Evolutionary conservation across 306 rosid species (phyloP), one percentile per base, ranked within the genome.

Genomic region (Lathyrus tuberosus): DNA sequence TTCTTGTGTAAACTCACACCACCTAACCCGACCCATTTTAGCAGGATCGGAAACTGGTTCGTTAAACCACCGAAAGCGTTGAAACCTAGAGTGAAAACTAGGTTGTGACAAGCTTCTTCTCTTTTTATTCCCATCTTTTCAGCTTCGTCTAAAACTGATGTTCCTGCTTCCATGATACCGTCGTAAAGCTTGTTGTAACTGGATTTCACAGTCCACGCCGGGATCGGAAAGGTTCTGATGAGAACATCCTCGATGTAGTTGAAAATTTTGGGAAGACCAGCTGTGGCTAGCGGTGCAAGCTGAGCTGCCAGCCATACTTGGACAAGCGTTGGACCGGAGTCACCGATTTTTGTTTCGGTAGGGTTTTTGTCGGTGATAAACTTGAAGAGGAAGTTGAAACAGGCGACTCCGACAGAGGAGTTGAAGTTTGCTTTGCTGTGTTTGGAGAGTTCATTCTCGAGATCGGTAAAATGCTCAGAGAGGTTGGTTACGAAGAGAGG

Each of bases 81-180:
- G 76, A 89, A 91, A 28, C 88, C 79, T 10, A 82, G 78, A 66
- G 81, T 61, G 78, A 91, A 91, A 2, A 89, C 66, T 0, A 91
- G 40, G 17, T 91, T 91, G 30, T 91, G 94, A 26, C 85, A 80
- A 4, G 97, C 96, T 62, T 85, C 92, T 3, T 87, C 88, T 16
- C 86, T 51, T 12, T 83, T 15, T 2, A 91, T 73, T 4, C 88
- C 90, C 0, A 51, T 69, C 0, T 65, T 24, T 51, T 79, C 86
- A 0, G 97, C 96, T 61, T 85, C 85, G 33, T 91, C 85, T 15
- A 91, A 42, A 24, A 80, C 53, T 18, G 78, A 22, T 1, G 79
- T 15, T 0, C 83, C 81, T 1, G 84, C 80, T 4, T 22, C 10
- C 26, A 40, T n/a, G 9, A 86, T 67, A 3, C 73, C 85, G 0